A percentile compares a stretch with the other conserved stretches of the same genome.
Evolutionary conservation across 331 rosid genomes (phyloP).

Genomic region (Erythrophleum ivorense): DNA sequence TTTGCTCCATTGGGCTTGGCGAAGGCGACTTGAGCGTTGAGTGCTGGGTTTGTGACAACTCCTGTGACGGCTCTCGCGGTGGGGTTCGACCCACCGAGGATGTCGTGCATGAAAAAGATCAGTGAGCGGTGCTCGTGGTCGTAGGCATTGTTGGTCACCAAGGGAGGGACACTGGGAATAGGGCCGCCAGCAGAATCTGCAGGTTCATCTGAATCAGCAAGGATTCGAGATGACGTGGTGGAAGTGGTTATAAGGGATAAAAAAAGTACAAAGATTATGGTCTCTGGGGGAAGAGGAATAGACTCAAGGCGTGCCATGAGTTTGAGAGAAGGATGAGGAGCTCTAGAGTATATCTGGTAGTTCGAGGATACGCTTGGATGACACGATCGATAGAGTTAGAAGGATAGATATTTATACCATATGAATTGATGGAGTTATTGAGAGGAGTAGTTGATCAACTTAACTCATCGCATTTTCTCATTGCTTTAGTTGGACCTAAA

Average conservation of each 20-base stretch:
- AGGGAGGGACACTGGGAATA: neutral
- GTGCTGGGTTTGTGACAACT: constrained; percentile 69
- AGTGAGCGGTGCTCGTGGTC: constrained; percentile 44
- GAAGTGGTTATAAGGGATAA: constrained; percentile 45
- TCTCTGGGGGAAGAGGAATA: constrained; percentile 18
- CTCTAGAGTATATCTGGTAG: neutral
- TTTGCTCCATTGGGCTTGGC: constrained; percentile 84
- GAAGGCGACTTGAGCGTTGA: constrained; percentile 73
- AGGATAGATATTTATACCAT: neutral
- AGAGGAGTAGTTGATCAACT: neutral
- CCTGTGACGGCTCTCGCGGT: constrained; percentile 78
- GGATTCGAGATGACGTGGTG: constrained; percentile 55
- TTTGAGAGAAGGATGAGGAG: neutral
- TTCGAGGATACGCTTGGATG: constrained; percentile 32
- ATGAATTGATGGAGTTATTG: neutral
- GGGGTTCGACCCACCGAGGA: constrained; percentile 82
- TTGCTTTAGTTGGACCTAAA: neutral
- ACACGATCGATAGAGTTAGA: neutral
- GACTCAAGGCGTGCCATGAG: constrained; percentile 36
- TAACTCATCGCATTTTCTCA: neutral
- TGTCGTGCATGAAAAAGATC: constrained; percentile 79
- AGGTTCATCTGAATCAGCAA: constrained; percentile 39
- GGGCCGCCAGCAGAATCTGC: constrained; percentile 41
- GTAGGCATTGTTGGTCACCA: neutral
- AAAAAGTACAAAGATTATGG: constrained; percentile 40